Evolutionary conservation across 2,329 filamentous ascomycete species (phyloP), one percentile per base, ranked within the genome.

Genomic region (Beauveria sp.): DNA sequence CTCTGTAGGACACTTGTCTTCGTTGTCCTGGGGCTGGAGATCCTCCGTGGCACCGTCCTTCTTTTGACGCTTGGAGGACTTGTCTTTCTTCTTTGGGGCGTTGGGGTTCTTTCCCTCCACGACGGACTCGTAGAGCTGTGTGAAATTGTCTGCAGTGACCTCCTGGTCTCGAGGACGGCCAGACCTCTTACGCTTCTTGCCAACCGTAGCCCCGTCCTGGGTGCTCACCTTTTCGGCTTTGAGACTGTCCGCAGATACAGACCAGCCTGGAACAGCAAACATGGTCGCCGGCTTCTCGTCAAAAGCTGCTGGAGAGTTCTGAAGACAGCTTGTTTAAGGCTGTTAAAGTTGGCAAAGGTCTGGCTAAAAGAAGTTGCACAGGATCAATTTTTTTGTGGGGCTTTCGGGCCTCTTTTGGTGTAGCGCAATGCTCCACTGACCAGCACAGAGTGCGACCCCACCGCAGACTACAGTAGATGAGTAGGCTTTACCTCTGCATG

Each of bases 191-290:
- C 84, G 81, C 75, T 86, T 85, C 70, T 81, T 86, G 66, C 79
- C 78, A 68, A 80, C 84, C 66, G 76, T 70, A 62, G 76, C 69
- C 2, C 74, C 68, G 24, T 70, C 67, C 26, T 70, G 71, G 37
- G 68, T 69, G 55, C 72, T 63, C 12, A 66, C 63, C 63, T 78
- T 82, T 75, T 96, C 91, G 34, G 84, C 75, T 74, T 91, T 91
- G 65, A 96, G 83, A 57, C 77, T 78, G 66, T 86, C 84, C 64
- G 87, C 82, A 61, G 90, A 85, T 41, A 97, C 81, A 44, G 91
- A 91, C 92, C 93, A 97, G 67, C 94, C 94, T 69, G 90, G 90
- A 34, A 97, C 92, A 10, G 92, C 88, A 74, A 97, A 97, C 93
- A 97, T 93, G 61, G 52, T 57, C 47, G 28, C 41, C 26, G 18